Evolutionary conservation across 768 basidiomycete genomes (phyloP), one percentile per base, ranked within the genome.

Genomic region (Trametopsis cervina): DNA sequence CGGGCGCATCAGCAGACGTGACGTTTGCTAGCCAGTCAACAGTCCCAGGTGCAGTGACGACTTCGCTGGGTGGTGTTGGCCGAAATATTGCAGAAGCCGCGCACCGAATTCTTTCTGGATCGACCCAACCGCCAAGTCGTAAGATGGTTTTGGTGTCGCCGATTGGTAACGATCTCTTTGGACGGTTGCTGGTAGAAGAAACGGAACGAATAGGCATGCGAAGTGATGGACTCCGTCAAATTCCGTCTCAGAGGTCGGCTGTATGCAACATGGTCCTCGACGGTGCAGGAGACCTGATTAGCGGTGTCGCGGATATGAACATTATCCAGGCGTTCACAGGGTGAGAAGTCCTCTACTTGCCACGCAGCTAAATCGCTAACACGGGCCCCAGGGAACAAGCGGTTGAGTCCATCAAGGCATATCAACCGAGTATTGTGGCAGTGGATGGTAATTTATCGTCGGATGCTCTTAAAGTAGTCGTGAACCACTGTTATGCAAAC

Each of bases 1-100:
- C 75, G 44, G 47, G 52, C n/a, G 63, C 67, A 23, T 47, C 63
- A 15, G 7, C 29, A 13, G 60, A 68, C 18, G 59, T 61, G 1
- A 58, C 66, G 25, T 55, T 72, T 26, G 62, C 69, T n/a, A 63
- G 73, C 11, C 73, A 81, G 47, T 87, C 91, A 0, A 98, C 94
- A 0, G 76, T 76, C 10, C 91, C 92, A 0, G 96, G 96, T 9
- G 69, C 62, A 11, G 79, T 98, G 21, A 68, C 71, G 13, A 51
- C 94, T 33, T 76, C 85, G 0, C 68, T 89, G 4, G 95, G 95
- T 1, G 95, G 95, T 23, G 95, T 99, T 12, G 93, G 79, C 0
- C 82, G 94, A n/a, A 99, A 99, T 62, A 80, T 99, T 37, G 88
- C 94, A 2, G 93, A 97, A 63, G 89, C 92, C 1, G 76, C 91